phyloP scores from a whole-genome alignment of 805 yeast genomes.

The Diddensiella transvaalensis region DNA sequence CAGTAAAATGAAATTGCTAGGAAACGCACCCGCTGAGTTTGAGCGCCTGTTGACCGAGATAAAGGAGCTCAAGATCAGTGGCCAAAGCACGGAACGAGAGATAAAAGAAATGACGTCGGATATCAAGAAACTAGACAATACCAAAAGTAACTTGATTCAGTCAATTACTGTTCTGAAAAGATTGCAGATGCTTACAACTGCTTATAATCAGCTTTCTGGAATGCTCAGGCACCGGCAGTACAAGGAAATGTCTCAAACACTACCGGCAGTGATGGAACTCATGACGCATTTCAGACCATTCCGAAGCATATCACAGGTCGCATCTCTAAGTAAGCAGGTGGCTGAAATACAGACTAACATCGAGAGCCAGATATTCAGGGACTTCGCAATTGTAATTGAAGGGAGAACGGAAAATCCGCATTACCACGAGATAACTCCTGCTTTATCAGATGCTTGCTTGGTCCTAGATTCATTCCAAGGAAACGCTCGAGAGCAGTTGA shows the following conservation, averaged over 20 bases:
- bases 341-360: constrained; percentile 56
- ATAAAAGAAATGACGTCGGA: constrained; percentile 70
- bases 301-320: constrained; percentile 78
- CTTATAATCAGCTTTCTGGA: constrained; percentile 57
- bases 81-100: constrained; percentile 53
- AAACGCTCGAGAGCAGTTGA: constrained; percentile 54
- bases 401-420: constrained; percentile 21
- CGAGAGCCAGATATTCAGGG: constrained; percentile 66
- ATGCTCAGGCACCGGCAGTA: constrained; percentile 46
- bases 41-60: constrained; percentile 41
- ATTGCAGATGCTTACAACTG: constrained; percentile 78
- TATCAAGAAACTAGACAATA: constrained; percentile 73
- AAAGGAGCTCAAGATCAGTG: constrained; percentile 44
- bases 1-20: constrained; percentile 23
- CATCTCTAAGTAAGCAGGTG: constrained; percentile 57
- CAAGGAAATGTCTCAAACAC: constrained; percentile 52
- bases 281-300: constrained; percentile 72
- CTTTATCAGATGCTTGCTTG: constrained; percentile 58
- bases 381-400: constrained; percentile 46
- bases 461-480: constrained; percentile 55
- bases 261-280: constrained; percentile 71
- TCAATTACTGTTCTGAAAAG: constrained; percentile 85
- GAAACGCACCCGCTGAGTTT: constrained; percentile 33
- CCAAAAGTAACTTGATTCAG: constrained; percentile 77
- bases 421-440: constrained; percentile 13